Percentiles rank a stretch among this genome's conserved stretches.
phyloP scores from a whole-genome alignment of 352 stramenopile genomes.

The Phytophthora pinifolia region DNA sequence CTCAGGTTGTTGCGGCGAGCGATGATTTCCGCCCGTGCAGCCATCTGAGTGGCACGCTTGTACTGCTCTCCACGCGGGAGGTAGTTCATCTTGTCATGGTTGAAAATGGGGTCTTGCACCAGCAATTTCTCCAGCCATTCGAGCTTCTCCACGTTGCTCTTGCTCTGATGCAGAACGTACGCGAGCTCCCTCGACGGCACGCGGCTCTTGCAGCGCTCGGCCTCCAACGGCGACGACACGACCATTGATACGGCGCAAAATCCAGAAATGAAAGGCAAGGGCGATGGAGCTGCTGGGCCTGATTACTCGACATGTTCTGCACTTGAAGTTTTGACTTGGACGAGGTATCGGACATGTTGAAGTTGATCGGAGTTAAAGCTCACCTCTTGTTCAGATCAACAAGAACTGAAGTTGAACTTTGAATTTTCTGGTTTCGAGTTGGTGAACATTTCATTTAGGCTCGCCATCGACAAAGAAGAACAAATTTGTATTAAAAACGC shows the following conservation, averaged over 20 bases:
- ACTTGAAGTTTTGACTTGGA: slow-evolving; percentile 28
- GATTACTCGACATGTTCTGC: slow-evolving; percentile 24
- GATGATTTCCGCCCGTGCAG: slow-evolving; percentile 51
- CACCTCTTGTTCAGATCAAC: slow-evolving; percentile 1
- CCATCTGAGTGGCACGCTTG: slow-evolving; percentile 52
- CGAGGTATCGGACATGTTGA: slow-evolving; percentile 19
- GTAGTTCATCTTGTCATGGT: slow-evolving; percentile 63
- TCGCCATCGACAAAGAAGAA: too few relatives aligned
- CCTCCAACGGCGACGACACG: slow-evolving; percentile 26
- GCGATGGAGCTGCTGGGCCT: neutral
- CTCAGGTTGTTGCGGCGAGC: slow-evolving; percentile 49
- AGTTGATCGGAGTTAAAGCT: slow-evolving; percentile 1
- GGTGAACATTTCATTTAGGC: too few relatives aligned
- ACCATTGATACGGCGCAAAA: slow-evolving; percentile 6
- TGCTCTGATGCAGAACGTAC: slow-evolving; percentile 59
- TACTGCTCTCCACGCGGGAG: slow-evolving; percentile 62
- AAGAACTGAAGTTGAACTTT: too few relatives aligned
- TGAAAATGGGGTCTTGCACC: slow-evolving; percentile 27
- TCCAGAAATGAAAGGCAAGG: slow-evolving; percentile 17
- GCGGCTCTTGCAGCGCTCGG: slow-evolving; percentile 46
- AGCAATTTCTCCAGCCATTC: slow-evolving; percentile 62
- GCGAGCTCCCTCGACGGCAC: slow-evolving; percentile 55
- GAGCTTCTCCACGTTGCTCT: slow-evolving; percentile 53
- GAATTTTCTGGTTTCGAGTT: too few relatives aligned
- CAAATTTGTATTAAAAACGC: too few relatives aligned